phyloP scores from a whole-genome alignment of 495 filamentous ascomycete species.

The Podospora pseudocomata region DNA sequence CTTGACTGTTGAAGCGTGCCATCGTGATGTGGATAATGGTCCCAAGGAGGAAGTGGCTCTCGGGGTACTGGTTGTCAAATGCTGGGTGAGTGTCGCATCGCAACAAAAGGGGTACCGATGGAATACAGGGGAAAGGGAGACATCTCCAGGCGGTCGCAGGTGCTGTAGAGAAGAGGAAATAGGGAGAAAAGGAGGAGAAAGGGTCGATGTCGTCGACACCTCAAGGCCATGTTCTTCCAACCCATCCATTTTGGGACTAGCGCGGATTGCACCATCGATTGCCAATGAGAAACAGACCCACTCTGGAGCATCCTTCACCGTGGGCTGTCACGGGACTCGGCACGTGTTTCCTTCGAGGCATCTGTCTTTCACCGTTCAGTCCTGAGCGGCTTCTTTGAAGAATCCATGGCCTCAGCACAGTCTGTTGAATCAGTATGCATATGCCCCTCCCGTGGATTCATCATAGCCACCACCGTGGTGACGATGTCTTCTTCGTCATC shows the following conservation, averaged over 20 bases:
- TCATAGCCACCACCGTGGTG: too few relatives aligned
- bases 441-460: too few relatives aligned
- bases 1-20: neutral
- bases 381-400: too few relatives aligned
- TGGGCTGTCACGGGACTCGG: neutral
- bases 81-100: neutral
- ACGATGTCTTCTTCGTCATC: too few relatives aligned
- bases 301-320: neutral
- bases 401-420: too few relatives aligned
- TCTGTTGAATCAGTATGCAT: too few relatives aligned
- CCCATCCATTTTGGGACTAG: conserved; percentile 29
- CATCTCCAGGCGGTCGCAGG: neutral
- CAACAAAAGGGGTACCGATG: conserved; percentile 10
- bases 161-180: neutral
- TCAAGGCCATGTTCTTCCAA: conserved; percentile 17
- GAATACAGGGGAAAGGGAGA: conserved; percentile 5
- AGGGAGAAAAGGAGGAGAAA: conserved; percentile 10
- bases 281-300: conserved; percentile 16
- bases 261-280: conserved; percentile 35
- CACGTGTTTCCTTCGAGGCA: neutral
- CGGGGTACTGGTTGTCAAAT: neutral
- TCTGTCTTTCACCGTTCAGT: too few relatives aligned
- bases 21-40: neutral
- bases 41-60: neutral
- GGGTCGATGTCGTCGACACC: conserved; percentile 24